Evolutionary conservation across 495 filamentous ascomycete genomes (phyloP).

Genomic region (Aspergillus wentii): DNA sequence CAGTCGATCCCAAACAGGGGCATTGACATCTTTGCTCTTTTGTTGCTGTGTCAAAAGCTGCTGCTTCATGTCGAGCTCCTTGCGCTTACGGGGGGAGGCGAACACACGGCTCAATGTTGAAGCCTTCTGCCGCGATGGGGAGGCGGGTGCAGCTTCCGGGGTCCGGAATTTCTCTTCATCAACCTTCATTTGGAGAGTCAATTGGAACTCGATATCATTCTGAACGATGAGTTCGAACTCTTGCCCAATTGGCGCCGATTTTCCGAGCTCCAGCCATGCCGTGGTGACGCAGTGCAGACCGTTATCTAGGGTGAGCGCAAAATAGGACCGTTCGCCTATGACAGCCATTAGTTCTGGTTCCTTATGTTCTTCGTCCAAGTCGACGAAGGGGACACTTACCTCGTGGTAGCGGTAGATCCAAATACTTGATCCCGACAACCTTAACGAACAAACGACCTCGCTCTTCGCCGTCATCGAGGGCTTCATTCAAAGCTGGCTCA

Average conservation of each 20-base stretch:
- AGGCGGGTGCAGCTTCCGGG: constrained; percentile 44
- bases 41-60: constrained; percentile 71
- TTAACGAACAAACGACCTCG: constrained; percentile 94
- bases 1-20: constrained; percentile 71
- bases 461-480: constrained; percentile 74
- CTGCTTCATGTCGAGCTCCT: constrained; percentile 80
- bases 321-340: constrained; percentile 81
- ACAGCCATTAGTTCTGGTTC: constrained; percentile 27
- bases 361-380: too few relatives aligned
- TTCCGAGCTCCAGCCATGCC: constrained; percentile 88
- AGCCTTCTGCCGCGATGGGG: constrained; percentile 62
- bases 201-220: constrained; percentile 93
- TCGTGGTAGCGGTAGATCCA: constrained; percentile 85
- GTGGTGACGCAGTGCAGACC: constrained; percentile 97
- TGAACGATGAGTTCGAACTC: constrained; percentile 97
- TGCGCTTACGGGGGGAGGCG: constrained; percentile 89
- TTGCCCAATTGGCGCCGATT: constrained; percentile 91
- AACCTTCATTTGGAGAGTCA: constrained; percentile 92
- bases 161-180: constrained; percentile 58
- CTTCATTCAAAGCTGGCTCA: constrained; percentile 47
- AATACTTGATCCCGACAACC: constrained; percentile 91
- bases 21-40: constrained; percentile 64
- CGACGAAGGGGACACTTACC: constrained; percentile 55
- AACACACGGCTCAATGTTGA: constrained; percentile 90
- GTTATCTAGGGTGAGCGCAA: constrained; percentile 93